Evolutionary conservation across 2,329 filamentous ascomycete genomes (phyloP).

Genomic region (Fonsecaea monophora): DNA sequence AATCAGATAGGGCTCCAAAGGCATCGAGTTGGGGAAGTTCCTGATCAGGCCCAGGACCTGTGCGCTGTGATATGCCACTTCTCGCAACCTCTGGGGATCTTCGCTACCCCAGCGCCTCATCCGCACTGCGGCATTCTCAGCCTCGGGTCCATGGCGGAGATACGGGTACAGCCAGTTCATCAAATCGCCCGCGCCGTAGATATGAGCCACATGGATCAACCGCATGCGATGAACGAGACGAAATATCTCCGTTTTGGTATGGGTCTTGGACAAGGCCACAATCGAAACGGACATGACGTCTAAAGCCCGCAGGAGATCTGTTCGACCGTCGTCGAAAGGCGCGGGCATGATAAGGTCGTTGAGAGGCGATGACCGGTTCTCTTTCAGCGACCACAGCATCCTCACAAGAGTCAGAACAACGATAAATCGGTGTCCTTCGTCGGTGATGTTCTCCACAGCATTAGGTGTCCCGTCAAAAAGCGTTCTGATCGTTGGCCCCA

Average conservation of each 20-base stretch:
- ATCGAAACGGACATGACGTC: not conserved
- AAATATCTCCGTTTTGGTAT: not conserved
- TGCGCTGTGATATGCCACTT: constrained; percentile 9
- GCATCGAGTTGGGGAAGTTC: not conserved
- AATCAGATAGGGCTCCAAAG: not conserved
- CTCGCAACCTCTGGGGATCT: not conserved
- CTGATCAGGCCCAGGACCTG: constrained; percentile 7
- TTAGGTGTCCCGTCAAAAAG: not conserved
- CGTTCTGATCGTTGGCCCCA: not conserved
- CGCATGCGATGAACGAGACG: not conserved
- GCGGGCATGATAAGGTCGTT: not conserved
- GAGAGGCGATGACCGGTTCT: not conserved
- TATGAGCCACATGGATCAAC: constrained; percentile 9
- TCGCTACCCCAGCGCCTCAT: constrained; percentile 9
- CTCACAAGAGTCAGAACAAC: constrained; percentile 2
- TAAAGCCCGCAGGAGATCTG: not conserved
- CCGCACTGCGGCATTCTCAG: not conserved
- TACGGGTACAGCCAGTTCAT: constrained; percentile 21
- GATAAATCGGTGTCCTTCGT: constrained; percentile 4
- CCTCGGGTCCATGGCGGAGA: not conserved
- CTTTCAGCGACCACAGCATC: constrained; percentile 17
- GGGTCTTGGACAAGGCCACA: not conserved
- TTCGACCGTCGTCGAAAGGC: not conserved
- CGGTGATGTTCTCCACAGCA: not conserved
- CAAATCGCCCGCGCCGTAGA: constrained; percentile 6